phyloP scores from a whole-genome alignment of 73 alveolate species.

The Tetrahymena elliotti region DNA sequence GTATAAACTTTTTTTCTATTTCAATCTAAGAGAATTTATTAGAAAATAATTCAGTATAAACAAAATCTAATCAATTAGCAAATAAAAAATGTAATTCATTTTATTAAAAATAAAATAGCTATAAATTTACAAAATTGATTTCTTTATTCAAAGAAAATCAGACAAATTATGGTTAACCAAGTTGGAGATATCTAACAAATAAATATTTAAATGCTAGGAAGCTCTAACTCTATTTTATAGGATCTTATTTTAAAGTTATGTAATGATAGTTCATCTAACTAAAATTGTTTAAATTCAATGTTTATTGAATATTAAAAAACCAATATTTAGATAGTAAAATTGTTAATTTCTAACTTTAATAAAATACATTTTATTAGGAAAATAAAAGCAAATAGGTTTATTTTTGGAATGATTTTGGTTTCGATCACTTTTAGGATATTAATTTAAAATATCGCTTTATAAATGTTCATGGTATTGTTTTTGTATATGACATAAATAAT shows the following conservation, averaged over 20 bases:
- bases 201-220: not conserved
- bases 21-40: too few relatives aligned
- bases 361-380: not conserved
- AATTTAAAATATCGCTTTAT: not conserved
- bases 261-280: too few relatives aligned
- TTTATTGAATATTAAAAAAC: not conserved
- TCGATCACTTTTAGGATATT: not conserved
- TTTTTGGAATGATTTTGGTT: not conserved
- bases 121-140: too few relatives aligned
- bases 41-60: too few relatives aligned
- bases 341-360: not conserved
- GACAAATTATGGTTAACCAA: not conserved
- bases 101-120: too few relatives aligned
- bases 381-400: not conserved
- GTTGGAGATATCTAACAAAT: not conserved
- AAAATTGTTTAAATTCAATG: too few relatives aligned
- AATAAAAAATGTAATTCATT: too few relatives aligned
- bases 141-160: too few relatives aligned
- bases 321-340: not conserved
- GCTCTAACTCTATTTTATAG: not conserved
- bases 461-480: not conserved
- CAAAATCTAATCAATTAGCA: too few relatives aligned
- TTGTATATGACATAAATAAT: not conserved
- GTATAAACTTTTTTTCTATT: too few relatives aligned
- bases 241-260: not conserved